Evolutionary conservation across 345 rosid genomes (phyloP), one percentile per base, ranked within the genome.

Genomic region (Psidium friedrichsthalianum): DNA sequence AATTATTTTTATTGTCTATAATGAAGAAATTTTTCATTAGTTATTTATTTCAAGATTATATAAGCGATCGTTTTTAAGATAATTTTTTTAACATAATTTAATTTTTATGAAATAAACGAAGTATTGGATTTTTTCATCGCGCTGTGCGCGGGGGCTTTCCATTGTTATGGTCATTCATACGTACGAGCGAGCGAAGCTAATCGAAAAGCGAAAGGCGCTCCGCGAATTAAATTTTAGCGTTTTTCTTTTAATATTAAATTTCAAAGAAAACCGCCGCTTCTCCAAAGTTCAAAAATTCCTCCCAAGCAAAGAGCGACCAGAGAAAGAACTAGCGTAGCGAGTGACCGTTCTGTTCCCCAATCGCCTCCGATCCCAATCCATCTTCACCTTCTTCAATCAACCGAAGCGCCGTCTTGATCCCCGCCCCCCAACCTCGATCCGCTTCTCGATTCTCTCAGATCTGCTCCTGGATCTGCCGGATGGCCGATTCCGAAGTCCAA

Each of bases 401-500:
- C 25, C 36, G 47, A 5, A 69, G 13, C 47, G 0, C 24, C 47
- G 80, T 20, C 82, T 27, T 52, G 24, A 21, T 84, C 29, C 69
- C 36, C 36, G 2, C 51, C 84, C 87, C 24, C 89, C 89, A 57
- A 90, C 93, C 74, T 42, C 32, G 32, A 21, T 56, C 52, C 82
- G 61, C 82, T 11, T 20, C 40, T 47, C 59, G 82, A 52, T 22
- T 55, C 51, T 7, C 56, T 42, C 64, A 40, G 91, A 94, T n/a
- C 86, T 90, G 89, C 87, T 90, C 87, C 89, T 95, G 82, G 88
- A 91, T 80, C 92, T 88, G 85, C 85, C 78, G 47, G 58, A 96
- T 95, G 99, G 95, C 85, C 74, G 95, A 92, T 59, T 51, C 91
- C 83, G 90, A 83, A 84, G 87, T 92, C 49, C 87, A 87, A 51